Evolutionary conservation across 1,284 basidiomycete genomes (phyloP), one percentile per base, ranked within the genome.

Genomic region (Heterobasidion irregulare): DNA sequence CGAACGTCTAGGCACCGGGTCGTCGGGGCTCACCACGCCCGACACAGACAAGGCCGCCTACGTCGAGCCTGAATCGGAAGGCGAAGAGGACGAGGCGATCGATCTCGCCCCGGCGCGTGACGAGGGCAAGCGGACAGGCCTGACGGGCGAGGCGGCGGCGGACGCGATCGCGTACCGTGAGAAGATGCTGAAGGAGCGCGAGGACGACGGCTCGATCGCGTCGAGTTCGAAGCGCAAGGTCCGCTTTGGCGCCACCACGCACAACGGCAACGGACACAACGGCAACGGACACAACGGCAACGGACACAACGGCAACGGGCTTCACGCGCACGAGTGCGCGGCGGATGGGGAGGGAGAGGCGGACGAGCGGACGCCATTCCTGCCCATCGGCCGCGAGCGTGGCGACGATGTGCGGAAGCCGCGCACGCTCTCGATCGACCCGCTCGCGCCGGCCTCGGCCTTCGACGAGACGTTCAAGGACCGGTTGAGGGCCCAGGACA

Each of bases 51-150:
- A 70, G 44, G 61, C 72, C 46, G 66, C 71, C 12, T 96, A 96
- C 65, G 77, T 82, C 33, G 94, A 97, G 65, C 94, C 94, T 1
- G 74, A 92, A 6, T 95, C 92, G 2, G 94, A 97, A 67, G 94
- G 92, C 45, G 92, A 94, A 64, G 90, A 91, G 15, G 92, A 96
- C 56, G 89, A 91, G 61, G 79, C 77, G 51, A 82, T 84, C 64
- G 80, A 86, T 46, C 65, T 84, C 33, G 75, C 77, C 2, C 82
- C 86, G 53, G 87, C 91, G 2, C 76, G 69, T 54, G 89, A 95
- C 63, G 94, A 97, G 68, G 82, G 83, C 60, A 83, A 81, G 58
- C 82, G 88, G 47, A 86, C 87, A 1, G 86, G 92, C 16, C 73
- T 97, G 43, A 82, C 84, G 46, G 78, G 77, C 7, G 78, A 78